A percentile compares a stretch with the other conserved stretches of the same genome.
These are phyloP conservation scores for Thelonectria blattea DNA, from an alignment of 2,329 filamentous ascomycete species.

Conservation along the genomic window DNA sequence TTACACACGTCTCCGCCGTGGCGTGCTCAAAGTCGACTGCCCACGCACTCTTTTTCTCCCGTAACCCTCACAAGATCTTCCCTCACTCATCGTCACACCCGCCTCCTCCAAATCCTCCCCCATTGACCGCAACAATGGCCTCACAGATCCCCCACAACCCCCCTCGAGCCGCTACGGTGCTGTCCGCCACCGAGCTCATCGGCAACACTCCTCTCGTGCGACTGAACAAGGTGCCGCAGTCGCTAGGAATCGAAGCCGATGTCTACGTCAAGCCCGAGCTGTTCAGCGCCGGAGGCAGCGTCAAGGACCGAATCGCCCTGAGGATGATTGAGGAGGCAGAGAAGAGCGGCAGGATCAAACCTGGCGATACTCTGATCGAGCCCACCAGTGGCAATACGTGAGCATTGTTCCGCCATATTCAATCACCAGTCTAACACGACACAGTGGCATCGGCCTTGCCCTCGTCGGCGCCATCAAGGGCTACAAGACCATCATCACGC, in stretches of 20 bases:
- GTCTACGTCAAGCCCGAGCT: conserved; percentile 92
- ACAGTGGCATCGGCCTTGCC: conserved; percentile 84
- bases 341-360: conserved; percentile 89
- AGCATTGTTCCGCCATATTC: conserved; percentile 25
- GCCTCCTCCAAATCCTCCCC: neutral
- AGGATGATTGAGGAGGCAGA: conserved; percentile 98
- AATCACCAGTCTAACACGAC: conserved; percentile 34
- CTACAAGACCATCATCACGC: conserved; percentile 97
- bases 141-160: conserved; percentile 41
- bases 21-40: conserved; percentile 28
- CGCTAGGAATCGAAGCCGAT: conserved; percentile 84
- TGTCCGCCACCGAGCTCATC: conserved; percentile 84
- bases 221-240: conserved; percentile 90
- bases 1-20: conserved; percentile 32
- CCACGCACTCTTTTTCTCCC: conserved; percentile 4
- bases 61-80: neutral
- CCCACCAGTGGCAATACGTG: conserved; percentile 95
- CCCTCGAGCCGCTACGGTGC: conserved; percentile 47
- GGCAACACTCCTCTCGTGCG: conserved; percentile 95
- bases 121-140: conserved; percentile 28
- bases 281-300: conserved; percentile 92
- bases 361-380: conserved; percentile 96
- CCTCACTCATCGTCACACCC: no score
- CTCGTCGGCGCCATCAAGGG: conserved; percentile 95
- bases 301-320: conserved; percentile 94